Evolutionary conservation across 345 rosid genomes (phyloP), one percentile per base, ranked within the genome.

Genomic region (Rhodamnia argentea): DNA sequence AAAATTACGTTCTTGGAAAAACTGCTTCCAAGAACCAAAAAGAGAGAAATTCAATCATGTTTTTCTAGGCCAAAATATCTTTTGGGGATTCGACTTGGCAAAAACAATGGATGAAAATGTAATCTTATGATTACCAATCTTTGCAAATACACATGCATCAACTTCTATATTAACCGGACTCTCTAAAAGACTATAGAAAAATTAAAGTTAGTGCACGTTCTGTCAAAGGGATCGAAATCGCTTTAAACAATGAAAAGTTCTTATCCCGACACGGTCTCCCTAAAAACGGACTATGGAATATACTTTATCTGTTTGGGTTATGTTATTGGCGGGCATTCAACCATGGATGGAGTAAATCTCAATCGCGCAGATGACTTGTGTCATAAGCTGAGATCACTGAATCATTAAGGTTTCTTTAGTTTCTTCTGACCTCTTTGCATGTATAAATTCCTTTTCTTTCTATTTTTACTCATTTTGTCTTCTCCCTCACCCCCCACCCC

Each of bases 261-360:
- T 18, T 37, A 9, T 24, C 13, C 18, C 2, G 2, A 70, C 0
- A 37, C 0, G 1, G 47, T 32, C 42, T 5, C 40, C 40, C 40
- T 37, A 37, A 37, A 37, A 37, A 37, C 40, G 40, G 40, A 37
- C 40, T 37, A 37, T 37, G 40, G 40, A 3, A 37, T 37, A 3
- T 37, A 37, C 40, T 37, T 37, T 37, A 37, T 37, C 3, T 37
- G 3, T 3, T 3, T 37, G 40, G 40, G 40, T 37, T 37, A 37
- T 3, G 40, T 37, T 37, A 37, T 3, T 37, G 40, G 40, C 40
- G 40, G 40, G 40, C 40, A 37, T 37, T 37, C 44, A 42, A 42
- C 7, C 44, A 42, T 4, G 62, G 62, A 11, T 3, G 62, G 62
- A 24, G 29, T 58, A 58, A 60, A 60, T 60, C 70, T 60, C 70